Conservation (phyloP, 768 basidiomycete genomes). For the Tricholoma matsutake region DNA sequence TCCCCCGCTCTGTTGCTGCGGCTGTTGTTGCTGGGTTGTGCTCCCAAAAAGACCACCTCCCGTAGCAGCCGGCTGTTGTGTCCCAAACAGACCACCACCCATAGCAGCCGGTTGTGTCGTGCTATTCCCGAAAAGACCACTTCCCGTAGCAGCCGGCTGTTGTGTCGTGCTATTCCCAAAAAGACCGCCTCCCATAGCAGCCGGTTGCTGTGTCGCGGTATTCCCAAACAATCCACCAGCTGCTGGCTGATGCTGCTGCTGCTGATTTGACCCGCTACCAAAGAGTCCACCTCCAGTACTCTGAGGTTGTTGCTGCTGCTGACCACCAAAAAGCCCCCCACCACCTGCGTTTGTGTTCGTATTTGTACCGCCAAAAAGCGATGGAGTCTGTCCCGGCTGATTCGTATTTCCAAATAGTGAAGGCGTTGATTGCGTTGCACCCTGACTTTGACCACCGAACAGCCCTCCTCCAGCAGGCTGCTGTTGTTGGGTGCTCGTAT, state of each 20-base stretch:
- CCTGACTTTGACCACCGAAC: conserved; percentile 23
- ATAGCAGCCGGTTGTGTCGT: conserved; percentile 15
- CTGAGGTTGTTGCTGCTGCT: conserved; percentile 22
- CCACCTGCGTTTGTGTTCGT: conserved; percentile 13
- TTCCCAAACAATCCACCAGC: conserved; percentile 28
- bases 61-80: conserved; percentile 14
- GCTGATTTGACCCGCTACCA: conserved; percentile 16
- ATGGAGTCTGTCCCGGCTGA: conserved; percentile 10
- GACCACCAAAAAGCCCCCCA: conserved; percentile 17
- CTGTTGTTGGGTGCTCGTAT: conserved; percentile 20
- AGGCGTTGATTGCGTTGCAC: conserved; percentile 9
- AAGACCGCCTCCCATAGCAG: conserved; percentile 16
- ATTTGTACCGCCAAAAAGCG: conserved; percentile 13
- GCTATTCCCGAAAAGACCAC: conserved; percentile 29
- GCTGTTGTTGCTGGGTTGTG: conserved; percentile 14
- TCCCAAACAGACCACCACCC: conserved; percentile 25
- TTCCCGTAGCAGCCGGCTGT: conserved; percentile 16
- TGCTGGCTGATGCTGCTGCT: conserved; percentile 10
- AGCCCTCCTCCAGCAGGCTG: conserved; percentile 25
- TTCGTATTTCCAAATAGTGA: conserved; percentile 14
- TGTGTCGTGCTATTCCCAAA: conserved; percentile 22
- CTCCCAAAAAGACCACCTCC: conserved; percentile 30
- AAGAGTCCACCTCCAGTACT: conserved; percentile 22
- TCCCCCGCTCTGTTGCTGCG: conserved; percentile 20
- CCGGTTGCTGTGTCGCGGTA: conserved; percentile 13